Evolutionary conservation across 129 eudicot genomes (phyloP).

Genomic region (Helianthus annuus): DNA sequence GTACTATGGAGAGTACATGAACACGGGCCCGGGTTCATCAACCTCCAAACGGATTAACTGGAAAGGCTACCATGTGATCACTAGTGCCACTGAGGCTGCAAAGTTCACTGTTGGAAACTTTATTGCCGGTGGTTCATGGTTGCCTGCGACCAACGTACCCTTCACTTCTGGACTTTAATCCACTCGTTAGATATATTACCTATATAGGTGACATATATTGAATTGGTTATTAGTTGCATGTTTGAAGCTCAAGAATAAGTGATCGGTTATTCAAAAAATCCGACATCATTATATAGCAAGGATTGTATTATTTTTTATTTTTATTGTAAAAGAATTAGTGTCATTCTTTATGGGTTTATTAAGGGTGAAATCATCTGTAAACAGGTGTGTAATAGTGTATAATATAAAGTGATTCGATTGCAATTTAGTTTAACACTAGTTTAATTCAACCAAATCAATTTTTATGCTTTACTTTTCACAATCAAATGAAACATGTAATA

Average conservation of each 20-base stretch:
- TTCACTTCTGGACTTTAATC: conserved; percentile 46
- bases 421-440: too few relatives aligned
- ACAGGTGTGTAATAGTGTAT: too few relatives aligned
- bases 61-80: conserved; percentile 55
- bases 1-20: conserved; percentile 54
- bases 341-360: background rate
- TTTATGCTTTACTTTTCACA: too few relatives aligned
- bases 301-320: conserved; percentile 17
- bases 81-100: conserved; percentile 40
- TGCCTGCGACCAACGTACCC: conserved; percentile 51
- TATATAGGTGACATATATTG: conserved; percentile 13
- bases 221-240: conserved; percentile 13
- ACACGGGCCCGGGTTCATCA: conserved; percentile 48
- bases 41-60: conserved; percentile 43
- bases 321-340: background rate
- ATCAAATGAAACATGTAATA: too few relatives aligned
- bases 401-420: too few relatives aligned
- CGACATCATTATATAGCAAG: conserved; percentile 6
- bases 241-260: conserved; percentile 21
- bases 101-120: conserved; percentile 48
- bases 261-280: conserved; percentile 21
- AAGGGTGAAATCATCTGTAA: too few relatives aligned
- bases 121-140: conserved; percentile 53
- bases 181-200: background rate
- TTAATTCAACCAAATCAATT: too few relatives aligned